Percentiles rank a stretch among this genome's conserved stretches.
phyloP scores from a whole-genome alignment of 495 filamentous ascomycete species.

The Penicillium desertorum region DNA sequence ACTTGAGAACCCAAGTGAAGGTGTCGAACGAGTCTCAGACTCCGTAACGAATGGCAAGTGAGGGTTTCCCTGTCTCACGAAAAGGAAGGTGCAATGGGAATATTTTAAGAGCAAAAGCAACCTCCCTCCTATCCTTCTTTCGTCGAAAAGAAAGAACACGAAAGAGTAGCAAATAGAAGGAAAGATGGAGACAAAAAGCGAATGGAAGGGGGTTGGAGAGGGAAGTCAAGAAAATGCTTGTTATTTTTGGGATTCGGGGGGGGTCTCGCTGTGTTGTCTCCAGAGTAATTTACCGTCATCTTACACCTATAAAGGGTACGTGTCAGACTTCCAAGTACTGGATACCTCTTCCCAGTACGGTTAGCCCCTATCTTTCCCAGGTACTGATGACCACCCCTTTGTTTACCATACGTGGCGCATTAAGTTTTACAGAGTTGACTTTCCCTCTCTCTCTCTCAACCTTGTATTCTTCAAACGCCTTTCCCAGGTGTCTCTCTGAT shows the following conservation, averaged over 20 bases:
- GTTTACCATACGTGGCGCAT: constrained; percentile 12
- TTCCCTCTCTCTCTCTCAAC: not conserved
- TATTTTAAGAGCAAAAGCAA: constrained; percentile 26
- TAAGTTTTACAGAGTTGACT: not conserved
- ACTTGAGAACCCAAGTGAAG: constrained; percentile 9
- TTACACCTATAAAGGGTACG: constrained; percentile 17
- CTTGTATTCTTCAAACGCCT: not conserved
- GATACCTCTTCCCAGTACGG: constrained; percentile 17
- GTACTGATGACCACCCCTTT: constrained; percentile 17
- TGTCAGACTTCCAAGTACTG: constrained; percentile 17
- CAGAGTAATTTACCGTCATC: constrained; percentile 33
- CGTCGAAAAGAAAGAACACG: constrained; percentile 26
- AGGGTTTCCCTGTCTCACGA: not conserved
- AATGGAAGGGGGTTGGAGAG: constrained; percentile 27
- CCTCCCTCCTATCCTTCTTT: constrained; percentile 24
- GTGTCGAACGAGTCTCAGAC: constrained; percentile 8
- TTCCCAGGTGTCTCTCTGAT: not conserved
- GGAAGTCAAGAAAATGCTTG: constrained; percentile 32
- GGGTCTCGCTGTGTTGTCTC: constrained; percentile 17
- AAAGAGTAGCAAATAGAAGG: constrained; percentile 24
- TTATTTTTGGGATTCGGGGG: constrained; percentile 43
- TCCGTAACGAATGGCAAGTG: constrained; percentile 11
- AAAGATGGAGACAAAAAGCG: constrained; percentile 38
- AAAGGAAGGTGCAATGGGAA: constrained; percentile 27
- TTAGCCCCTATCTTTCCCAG: not conserved